Base-by-base conservation (phyloP, 371 early-diverging fungal species). In the Phascolomyces articulosus region DNA sequence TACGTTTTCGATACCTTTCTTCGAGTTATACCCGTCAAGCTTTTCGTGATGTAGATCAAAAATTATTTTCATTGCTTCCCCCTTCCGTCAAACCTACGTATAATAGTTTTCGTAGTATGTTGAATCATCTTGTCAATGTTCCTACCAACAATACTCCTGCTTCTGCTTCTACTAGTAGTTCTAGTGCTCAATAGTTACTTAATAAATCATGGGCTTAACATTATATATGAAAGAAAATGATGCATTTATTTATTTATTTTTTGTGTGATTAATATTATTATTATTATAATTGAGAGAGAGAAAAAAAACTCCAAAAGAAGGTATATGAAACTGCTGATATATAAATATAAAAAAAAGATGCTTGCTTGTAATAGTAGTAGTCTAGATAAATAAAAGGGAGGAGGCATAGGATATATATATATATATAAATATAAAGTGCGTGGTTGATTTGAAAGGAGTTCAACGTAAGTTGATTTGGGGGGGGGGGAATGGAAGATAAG, bases 1-100 rank as follows among this genome's bases (percentile, higher is more conserved):
- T 59, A 20, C 40, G 60, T 23, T 59, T 27, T 18, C 60, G 60
- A 41, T 59, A 59, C 18, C 47, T 59, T 20, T 59, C 60, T 4
- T 27, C 15, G 1, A n/a, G 41, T 21, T 59, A 44, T 59, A 59
- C 60, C 38, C 60, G 60, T 13, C 27, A 38, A 26, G 60, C 47
- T 4, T 59, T 59, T 29, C 47, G 24, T 29, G 60, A 59, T 47
- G 44, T 59, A 18, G 47, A 59, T 29, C 18, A n/a, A 4, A 59
- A 41, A 27, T n/a, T 59, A 15, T 18, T 9, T 20, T 15, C 60
- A 15, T 11, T 27, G 6, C 40, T 59, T 24, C 60, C 60, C 16
- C 44, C 27, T 23, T 10, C 60, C 11, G n/a, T 24, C 24, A 59
- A 59, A 41, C 27, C 47, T 26, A 59, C 60, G 10, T 59, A 59